These are phyloP conservation scores for Colletotrichum lini DNA, from an alignment of 2,329 filamentous ascomycete species.

Conservation along the genomic window DNA sequence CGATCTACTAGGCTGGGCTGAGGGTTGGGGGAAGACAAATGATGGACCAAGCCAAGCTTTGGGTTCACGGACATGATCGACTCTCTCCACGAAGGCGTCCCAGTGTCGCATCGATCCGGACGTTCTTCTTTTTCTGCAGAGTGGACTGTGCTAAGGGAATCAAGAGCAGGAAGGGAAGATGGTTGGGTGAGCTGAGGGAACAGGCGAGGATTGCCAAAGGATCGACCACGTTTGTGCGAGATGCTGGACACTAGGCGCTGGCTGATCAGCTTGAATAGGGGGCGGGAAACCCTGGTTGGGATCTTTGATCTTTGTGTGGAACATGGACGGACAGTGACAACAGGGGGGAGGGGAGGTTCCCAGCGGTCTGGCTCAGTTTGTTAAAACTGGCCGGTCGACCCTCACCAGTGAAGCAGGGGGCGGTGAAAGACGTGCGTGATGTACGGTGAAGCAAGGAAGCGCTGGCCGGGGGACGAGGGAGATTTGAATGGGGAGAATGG, in stretches of 20 bases:
- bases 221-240: slow-evolving; percentile 27
- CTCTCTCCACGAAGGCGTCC: slow-evolving; percentile 32
- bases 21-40: background rate
- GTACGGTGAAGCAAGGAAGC: slow-evolving; percentile 35
- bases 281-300: slow-evolving; percentile 19
- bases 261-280: slow-evolving; percentile 26
- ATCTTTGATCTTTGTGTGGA: background rate
- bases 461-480: slow-evolving; percentile 6
- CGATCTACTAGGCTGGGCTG: slow-evolving; percentile 8
- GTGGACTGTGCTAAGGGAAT: slow-evolving; percentile 12
- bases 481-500: slow-evolving; percentile 18
- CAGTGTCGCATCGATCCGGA: slow-evolving; percentile 15
- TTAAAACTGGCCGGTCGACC: background rate
- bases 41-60: slow-evolving; percentile 30
- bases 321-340: slow-evolving; percentile 8
- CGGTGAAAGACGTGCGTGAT: slow-evolving; percentile 18
- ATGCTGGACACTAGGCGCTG: background rate
- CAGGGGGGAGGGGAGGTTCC: background rate
- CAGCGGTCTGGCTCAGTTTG: slow-evolving; percentile 11
- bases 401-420: slow-evolving; percentile 11
- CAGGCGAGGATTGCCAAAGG: slow-evolving; percentile 35
- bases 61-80: slow-evolving; percentile 21
- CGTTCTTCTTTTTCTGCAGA: background rate
- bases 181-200: background rate
- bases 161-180: background rate